Percentiles rank a stretch among this genome's conserved stretches.
Conservation (phyloP, 768 basidiomycete species). For the Tulasnella sp. region DNA sequence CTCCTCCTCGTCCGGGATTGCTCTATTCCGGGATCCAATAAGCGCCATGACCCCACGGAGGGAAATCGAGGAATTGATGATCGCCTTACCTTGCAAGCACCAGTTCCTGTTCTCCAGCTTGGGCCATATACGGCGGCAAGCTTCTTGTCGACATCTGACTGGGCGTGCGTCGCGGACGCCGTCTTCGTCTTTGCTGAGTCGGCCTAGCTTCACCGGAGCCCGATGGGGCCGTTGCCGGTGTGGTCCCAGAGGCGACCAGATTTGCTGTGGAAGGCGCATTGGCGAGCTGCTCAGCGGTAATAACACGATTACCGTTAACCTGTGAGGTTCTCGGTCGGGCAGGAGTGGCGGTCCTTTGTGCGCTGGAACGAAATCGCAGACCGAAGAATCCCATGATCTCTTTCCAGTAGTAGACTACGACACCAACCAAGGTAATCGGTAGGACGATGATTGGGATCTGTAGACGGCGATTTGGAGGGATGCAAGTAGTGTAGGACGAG, state of each 20-base stretch:
- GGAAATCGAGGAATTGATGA: not conserved
- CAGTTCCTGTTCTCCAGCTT: slow-evolving; percentile 71
- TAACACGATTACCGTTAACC: not conserved
- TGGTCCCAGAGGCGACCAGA: not conserved
- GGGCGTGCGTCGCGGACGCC: slow-evolving; percentile 50
- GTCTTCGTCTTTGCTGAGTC: slow-evolving; percentile 24
- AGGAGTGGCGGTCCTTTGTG: not conserved
- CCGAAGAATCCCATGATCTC: not conserved
- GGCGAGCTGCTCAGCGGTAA: slow-evolving; percentile 8
- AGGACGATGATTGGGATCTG: slow-evolving; percentile 2
- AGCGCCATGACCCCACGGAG: not conserved
- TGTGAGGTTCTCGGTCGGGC: not conserved
- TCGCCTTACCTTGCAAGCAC: slow-evolving; percentile 43
- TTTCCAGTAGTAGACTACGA: not conserved
- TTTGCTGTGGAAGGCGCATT: not conserved
- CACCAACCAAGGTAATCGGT: not conserved
- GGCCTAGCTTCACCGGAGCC: slow-evolving; percentile 28
- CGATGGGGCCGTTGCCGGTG: no score
- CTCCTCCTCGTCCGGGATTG: not conserved
- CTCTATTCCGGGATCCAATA: not conserved
- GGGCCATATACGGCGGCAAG: slow-evolving; percentile 69
- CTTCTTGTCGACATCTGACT: slow-evolving; percentile 73
- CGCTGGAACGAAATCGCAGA: not conserved
- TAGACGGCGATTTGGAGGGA: not conserved
- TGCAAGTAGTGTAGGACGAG: not conserved